Evolutionary conservation across 768 basidiomycete genomes (phyloP).

Genomic region (Trametes villosa): DNA sequence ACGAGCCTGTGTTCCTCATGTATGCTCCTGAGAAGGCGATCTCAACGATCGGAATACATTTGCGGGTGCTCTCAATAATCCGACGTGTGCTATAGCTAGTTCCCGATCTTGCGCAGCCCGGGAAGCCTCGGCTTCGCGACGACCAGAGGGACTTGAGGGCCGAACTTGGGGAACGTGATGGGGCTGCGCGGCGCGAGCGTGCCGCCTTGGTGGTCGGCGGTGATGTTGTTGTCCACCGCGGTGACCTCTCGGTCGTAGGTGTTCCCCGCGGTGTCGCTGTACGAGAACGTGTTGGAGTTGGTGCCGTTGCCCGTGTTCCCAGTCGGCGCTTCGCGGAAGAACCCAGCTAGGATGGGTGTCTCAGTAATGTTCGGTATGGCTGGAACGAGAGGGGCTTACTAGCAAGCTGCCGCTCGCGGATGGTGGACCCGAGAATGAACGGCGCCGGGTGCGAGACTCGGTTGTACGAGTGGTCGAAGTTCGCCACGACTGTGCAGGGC

Average conservation of each 20-base stretch:
- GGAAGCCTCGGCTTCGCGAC: conserved; percentile 40
- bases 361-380: not conserved
- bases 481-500: conserved; percentile 45
- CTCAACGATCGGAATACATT: conserved; percentile 16
- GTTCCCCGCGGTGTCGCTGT: conserved; percentile 61
- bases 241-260: conserved; percentile 65
- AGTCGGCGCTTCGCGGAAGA: conserved; percentile 46
- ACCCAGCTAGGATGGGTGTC: conserved; percentile 46
- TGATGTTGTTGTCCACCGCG: conserved; percentile 64
- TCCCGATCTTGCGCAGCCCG: conserved; percentile 35
- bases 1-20: conserved; percentile 1
- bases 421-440: conserved; percentile 60
- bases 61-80: not conserved
- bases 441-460: conserved; percentile 61
- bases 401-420: conserved; percentile 60
- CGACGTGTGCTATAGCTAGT: not conserved
- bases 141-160: conserved; percentile 9
- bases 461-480: conserved; percentile 72
- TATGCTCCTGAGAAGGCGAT: not conserved
- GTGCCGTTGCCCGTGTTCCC: conserved; percentile 71
- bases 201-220: conserved; percentile 60
- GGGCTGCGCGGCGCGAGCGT: conserved; percentile 39
- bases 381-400: conserved; percentile 40
- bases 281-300: conserved; percentile 68
- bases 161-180: conserved; percentile 7